Base-by-base conservation (phyloP, 805 yeast species). In the Yamadazyma nakazawae region DNA sequence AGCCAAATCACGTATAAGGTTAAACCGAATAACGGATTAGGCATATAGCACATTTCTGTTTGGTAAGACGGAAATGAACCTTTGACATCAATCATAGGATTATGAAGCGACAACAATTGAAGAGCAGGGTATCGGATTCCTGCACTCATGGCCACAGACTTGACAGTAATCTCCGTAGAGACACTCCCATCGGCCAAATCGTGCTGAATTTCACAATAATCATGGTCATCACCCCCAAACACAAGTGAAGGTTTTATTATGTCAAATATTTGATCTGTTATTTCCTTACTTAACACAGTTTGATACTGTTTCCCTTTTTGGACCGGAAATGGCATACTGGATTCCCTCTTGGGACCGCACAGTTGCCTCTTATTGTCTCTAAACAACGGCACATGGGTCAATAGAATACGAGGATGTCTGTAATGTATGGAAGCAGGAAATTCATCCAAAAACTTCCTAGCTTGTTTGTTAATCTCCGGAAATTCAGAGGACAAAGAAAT, bases 221-320 rank as follows among this genome's bases (percentile, higher is more conserved):
- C 99, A 66, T 94, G 99, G 62, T 94, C 99, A 61, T 94, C 99
- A 1, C 99, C 99, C 2, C 95, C 80, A 59, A 89, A 88, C 2
- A 87, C 74, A 8, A 84, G 62, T 17, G 72, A 70, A 0, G 99
- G 99, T 39, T 76, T 64, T 0, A 92, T 62, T 11, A 67, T 68
- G 6, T 72, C 57, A 36, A 94, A 63, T 5, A 94, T 72, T 26
- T 79, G 75, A 21, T 76, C 70, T 0, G 94, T 72, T 5, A 85
- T 58, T 3, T 74, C 77, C 12, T 76, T 68, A 38, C 80, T 83
- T 5, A 94, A 70, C 18, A 86, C 90, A 0, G 96, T 91, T 64
- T 91, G 96, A 63, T 89, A 94, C 61, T 94, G 97, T 16, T 74
- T 68, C 1, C 99, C 99, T 50, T 73, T 72, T 55, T 74, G 70